These are phyloP conservation scores for Cryoendolithus antarcticus DNA, from an alignment of 2,329 filamentous ascomycete genomes.

Conservation along the genomic window DNA sequence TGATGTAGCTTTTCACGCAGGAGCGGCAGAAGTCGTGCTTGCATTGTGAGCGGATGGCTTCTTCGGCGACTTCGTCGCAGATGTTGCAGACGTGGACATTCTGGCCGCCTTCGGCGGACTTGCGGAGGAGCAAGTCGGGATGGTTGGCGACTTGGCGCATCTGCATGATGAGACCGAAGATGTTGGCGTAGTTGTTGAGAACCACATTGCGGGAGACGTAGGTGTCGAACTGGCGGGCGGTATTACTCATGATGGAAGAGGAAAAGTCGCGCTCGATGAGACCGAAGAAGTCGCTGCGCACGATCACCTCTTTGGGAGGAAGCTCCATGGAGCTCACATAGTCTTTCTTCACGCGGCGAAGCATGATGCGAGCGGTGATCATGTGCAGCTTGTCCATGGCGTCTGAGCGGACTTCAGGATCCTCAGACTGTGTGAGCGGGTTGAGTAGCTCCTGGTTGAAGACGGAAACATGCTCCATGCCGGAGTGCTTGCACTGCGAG, in stretches of 20 bases:
- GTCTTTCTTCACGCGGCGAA: slow-evolving; percentile 86
- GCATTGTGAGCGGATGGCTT: slow-evolving; percentile 83
- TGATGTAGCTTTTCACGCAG: slow-evolving; percentile 69
- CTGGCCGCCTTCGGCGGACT: slow-evolving; percentile 71
- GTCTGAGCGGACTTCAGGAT: slow-evolving; percentile 44
- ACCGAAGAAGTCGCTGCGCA: slow-evolving; percentile 92
- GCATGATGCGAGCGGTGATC: slow-evolving; percentile 88
- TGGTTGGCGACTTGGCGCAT: slow-evolving; percentile 98
- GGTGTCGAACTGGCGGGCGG: slow-evolving; percentile 80
- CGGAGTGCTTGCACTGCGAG: slow-evolving; percentile 52
- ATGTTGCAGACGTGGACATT: slow-evolving; percentile 88
- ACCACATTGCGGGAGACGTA: slow-evolving; percentile 91
- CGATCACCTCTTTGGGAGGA: slow-evolving; percentile 82
- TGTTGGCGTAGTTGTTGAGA: slow-evolving; percentile 94
- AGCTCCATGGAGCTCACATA: slow-evolving; percentile 95
- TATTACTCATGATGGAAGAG: slow-evolving; percentile 86
- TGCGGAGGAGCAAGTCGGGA: slow-evolving; percentile 85
- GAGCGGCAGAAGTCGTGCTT: slow-evolving; percentile 83
- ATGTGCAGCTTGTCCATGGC: slow-evolving; percentile 75
- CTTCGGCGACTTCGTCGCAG: slow-evolving; percentile 91
- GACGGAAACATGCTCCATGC: slow-evolving; percentile 60
- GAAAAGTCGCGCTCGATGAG: slow-evolving; percentile 95
- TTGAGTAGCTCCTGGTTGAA: slow-evolving; percentile 95
- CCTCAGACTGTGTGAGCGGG: slow-evolving; percentile 44
- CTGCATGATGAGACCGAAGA: slow-evolving; percentile 97